Base-by-base conservation (phyloP, 208 protist genomes). In the Trypanosoma melophagium region DNA sequence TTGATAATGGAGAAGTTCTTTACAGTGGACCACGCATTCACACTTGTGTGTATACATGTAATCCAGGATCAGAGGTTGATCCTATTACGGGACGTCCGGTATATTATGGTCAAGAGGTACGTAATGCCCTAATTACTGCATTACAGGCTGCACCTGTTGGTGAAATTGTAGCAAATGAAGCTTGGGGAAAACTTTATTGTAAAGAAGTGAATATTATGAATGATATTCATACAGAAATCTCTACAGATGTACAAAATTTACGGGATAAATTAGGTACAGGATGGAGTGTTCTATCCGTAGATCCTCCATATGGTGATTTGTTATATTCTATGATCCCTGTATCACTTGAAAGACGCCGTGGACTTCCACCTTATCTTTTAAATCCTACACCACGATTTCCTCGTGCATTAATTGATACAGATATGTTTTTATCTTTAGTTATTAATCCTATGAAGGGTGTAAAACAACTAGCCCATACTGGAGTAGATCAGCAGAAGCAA, bases 11-110 rank as follows among this genome's bases (percentile, higher is more conserved):
- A 60, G 74, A 71, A 4, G 66, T 89, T 22, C 64, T 94, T 9
- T 96, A 83, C 69, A 80, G 78, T 56, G 90, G 90, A 0, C 90
- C 90, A 16, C 87, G 90, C 24, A 81, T 93, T 14, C 90, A 96
- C 78, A 93, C 83, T 7, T 92, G 84, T 74, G 77, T 96, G 58
- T 94, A 84, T 68, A 73, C 86, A 24, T 92, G 86, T 65, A 87
- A 70, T 25, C 87, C 87, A 7, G 81, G 90, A 57, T 75, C 71
- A 0, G 77, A 87, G 47, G 77, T 92, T 2, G 79, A 94, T 68
- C 79, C 90, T 0, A 77, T 86, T 0, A 89, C 76, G 4, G 90
- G 90, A 2, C 66, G 70, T 14, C 67, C 76, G 17, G 49, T 89
- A 9, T 92, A 89, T 62, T 96, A 86, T 54, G 90, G 90, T 9